Evolutionary conservation across 495 filamentous ascomycete species (phyloP).

Genomic region (Glonium stellatum): DNA sequence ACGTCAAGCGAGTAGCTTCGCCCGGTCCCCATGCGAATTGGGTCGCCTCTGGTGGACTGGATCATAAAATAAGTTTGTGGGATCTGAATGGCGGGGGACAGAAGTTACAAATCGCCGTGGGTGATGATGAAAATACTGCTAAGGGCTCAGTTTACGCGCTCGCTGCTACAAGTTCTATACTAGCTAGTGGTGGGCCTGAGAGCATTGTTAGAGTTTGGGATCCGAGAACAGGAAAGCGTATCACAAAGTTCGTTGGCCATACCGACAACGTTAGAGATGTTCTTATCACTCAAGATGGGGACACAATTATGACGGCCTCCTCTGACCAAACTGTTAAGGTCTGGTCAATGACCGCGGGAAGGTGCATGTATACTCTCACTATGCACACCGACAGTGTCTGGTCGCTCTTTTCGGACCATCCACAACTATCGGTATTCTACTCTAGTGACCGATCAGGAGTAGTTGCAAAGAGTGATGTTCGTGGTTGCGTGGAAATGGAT

Average conservation of each 20-base stretch:
- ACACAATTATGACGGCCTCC: slow-evolving; percentile 88
- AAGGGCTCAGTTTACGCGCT: slow-evolving; percentile 96
- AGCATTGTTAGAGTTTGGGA: slow-evolving; percentile 93
- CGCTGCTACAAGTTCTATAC: slow-evolving; percentile 61
- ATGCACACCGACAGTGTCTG: slow-evolving; percentile 99
- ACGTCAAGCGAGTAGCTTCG: slow-evolving; percentile 88
- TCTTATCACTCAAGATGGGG: slow-evolving; percentile 76
- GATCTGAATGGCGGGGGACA: slow-evolving; percentile 83
- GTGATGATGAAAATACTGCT: slow-evolving; percentile 67
- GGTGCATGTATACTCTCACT: slow-evolving; percentile 94
- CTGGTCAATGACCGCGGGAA: slow-evolving; percentile 88
- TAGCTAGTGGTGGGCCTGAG: slow-evolving; percentile 92
- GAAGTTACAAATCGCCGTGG: slow-evolving; percentile 74
- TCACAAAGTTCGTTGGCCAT: slow-evolving; percentile 97
- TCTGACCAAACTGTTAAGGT: slow-evolving; percentile 96
- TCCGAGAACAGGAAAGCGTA: slow-evolving; percentile 74
- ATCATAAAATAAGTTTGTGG: slow-evolving; percentile 88
- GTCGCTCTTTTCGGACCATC: slow-evolving; percentile 87
- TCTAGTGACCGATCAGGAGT: slow-evolving; percentile 86
- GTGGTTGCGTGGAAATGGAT: slow-evolving; percentile 70
- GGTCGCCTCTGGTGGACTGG: slow-evolving; percentile 94
- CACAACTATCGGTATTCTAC: slow-evolving; percentile 80
- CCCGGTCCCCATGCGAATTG: slow-evolving; percentile 65
- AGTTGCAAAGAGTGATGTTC: slow-evolving; percentile 87
- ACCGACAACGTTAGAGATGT: slow-evolving; percentile 92